phyloP scores from a whole-genome alignment of 176 grass and related monocot genomes.

The Elymus sibiricus region DNA sequence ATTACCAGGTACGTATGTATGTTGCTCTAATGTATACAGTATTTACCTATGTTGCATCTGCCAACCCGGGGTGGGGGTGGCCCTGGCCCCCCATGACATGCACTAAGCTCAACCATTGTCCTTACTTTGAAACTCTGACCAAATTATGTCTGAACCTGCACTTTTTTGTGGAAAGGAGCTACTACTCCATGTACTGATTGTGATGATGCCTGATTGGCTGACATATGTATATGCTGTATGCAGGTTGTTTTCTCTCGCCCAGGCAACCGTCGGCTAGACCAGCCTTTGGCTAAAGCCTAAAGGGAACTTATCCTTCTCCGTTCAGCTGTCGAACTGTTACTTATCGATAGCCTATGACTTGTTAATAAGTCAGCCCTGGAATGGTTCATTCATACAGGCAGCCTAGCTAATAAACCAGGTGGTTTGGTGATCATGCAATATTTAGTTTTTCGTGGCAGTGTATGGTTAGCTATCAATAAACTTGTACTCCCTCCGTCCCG shows the following conservation, averaged over 20 bases:
- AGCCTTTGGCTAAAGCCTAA: neutral
- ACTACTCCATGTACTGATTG: neutral
- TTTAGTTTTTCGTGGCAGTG: neutral
- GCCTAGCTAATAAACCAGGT: neutral
- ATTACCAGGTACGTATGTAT: neutral
- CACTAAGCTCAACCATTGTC: too few species aligned
- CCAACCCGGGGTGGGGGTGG: too few species aligned
- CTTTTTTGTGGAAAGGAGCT: neutral
- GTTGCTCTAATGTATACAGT: neutral
- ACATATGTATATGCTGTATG: neutral
- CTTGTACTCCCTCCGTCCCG: too few species aligned
- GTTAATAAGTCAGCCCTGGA: too few species aligned
- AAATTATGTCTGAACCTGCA: neutral
- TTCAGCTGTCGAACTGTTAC: neutral
- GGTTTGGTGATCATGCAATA: neutral
- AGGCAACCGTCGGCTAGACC: neutral
- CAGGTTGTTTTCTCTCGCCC: neutral
- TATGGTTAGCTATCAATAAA: neutral
- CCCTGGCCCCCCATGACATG: too few species aligned
- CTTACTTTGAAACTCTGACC: too few species aligned
- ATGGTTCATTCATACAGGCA: neutral
- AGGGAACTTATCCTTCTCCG: neutral
- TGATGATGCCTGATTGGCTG: neutral
- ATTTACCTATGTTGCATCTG: neutral
- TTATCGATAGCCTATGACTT: neutral